Base-by-base conservation (phyloP, 108 stramenopile species). In the Skeletonema costatum region DNA sequence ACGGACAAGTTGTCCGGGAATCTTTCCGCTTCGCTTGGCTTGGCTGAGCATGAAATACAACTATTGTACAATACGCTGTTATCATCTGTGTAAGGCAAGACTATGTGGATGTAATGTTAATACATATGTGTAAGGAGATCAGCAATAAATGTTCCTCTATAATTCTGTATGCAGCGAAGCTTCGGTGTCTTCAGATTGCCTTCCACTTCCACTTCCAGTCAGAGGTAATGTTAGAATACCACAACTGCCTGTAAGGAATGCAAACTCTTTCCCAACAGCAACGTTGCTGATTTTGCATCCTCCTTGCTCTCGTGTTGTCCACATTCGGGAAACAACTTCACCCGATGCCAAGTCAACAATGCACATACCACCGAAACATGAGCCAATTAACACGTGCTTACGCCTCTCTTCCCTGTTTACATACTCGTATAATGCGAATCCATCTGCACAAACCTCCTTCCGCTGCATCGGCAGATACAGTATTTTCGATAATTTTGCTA, bases 151-250 rank as follows among this genome's bases (percentile, higher is more conserved):
- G 25, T 25, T 25, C 25, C 25, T 25, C 25, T 35, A 35, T 35
- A 35, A 35, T 35, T 35, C 33, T 1, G 33, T 5, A 35, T 35
- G 33, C 39, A 41, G 39, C 39, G 39, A 41, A 41, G 39, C 39
- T 9, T 41, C 39, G 10, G 48, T 50, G 3, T 50, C 48, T 50
- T 50, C n/a, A 17, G 48, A 50, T 5, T 50, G 16, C n/a, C 12
- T 9, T 35, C 5, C 5, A 35, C 33, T 35, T 35, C 35, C 35
- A 42, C 17, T n/a, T 21, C 53, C 5, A 12, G 17, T 19, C 44
- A 63, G 29, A 8, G 62, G 62, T 44, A 38, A 63, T 42, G 62
- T 63, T 21, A 63, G 41, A 39, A 63, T 63, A 39, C 62, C 62
- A 39, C 62, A 63, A 9, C 35, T 39, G 5, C 62, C 62, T 2